Evolutionary conservation across 768 basidiomycete genomes (phyloP).

Genomic region (Pisolithus orientalis): DNA sequence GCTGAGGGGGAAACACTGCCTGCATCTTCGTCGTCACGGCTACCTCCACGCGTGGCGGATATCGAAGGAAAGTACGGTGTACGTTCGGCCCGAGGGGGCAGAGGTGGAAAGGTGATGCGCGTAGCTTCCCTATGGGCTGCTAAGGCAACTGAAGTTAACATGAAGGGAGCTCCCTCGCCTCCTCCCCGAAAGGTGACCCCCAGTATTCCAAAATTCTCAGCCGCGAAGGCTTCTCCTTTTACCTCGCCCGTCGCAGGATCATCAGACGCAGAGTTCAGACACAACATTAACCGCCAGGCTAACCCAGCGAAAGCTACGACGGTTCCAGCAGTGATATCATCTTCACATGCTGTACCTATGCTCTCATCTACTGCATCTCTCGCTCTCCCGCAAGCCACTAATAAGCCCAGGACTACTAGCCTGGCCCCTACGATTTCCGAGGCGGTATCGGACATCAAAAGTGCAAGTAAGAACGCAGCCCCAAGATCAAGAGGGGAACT

Average conservation of each 20-base stretch:
- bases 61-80: conserved; percentile 64
- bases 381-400: conserved; percentile 38
- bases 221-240: conserved; percentile 4
- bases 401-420: conserved; percentile 22
- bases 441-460: conserved; percentile 15
- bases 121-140: conserved; percentile 72
- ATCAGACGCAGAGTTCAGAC: not conserved
- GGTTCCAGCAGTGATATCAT: conserved; percentile 63
- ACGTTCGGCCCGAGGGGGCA: conserved; percentile 71
- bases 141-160: conserved; percentile 26
- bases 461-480: conserved; percentile 5
- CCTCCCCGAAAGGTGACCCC: conserved; percentile 8
- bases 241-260: not conserved
- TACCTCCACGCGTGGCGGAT: conserved; percentile 32
- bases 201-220: conserved; percentile 5
- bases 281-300: conserved; percentile 11
- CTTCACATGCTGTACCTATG: conserved; percentile 66
- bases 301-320: conserved; percentile 55
- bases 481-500: conserved; percentile 35
- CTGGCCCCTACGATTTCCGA: conserved; percentile 34
- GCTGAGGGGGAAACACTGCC: not conserved
- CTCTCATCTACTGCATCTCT: conserved; percentile 74
- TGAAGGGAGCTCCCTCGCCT: conserved; percentile 2
- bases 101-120: conserved; percentile 67
- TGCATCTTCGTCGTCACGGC: conserved; percentile 20